These are phyloP conservation scores for Calonectria pteridis DNA, from an alignment of 2,329 filamentous ascomycete genomes.

Conservation along the genomic window DNA sequence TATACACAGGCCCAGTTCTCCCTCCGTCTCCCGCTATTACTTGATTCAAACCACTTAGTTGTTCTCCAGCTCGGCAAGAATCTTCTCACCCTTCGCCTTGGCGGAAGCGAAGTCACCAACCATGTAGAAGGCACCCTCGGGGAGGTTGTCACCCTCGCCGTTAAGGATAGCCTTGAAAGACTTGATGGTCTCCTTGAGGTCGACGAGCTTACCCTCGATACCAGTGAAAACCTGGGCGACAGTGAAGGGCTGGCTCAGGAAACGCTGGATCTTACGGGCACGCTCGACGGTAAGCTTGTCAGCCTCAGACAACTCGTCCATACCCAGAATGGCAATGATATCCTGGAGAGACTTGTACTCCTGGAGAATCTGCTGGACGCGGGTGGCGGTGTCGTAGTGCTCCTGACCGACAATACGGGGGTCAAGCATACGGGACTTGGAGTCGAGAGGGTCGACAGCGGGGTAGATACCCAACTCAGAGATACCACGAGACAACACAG, in stretches of 20 bases:
- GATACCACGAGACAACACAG: conserved; percentile 99
- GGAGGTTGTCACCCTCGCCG: conserved; percentile 95
- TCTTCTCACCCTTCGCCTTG: conserved; percentile 99
- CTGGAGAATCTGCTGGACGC: conserved; percentile 99
- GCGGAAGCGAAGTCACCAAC: conserved; percentile 96
- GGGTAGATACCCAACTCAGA: conserved; percentile 99
- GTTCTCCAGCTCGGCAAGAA: conserved; percentile 91
- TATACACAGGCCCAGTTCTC: conserved; percentile 66
- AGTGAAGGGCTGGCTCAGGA: conserved; percentile 99
- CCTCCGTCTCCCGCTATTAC: conserved; percentile 52
- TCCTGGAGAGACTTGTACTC: conserved; percentile 99
- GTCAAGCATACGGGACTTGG: conserved; percentile 99
- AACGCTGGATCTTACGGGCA: conserved; percentile 99
- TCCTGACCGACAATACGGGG: conserved; percentile 98
- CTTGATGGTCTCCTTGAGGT: conserved; percentile 97
- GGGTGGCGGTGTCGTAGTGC: conserved; percentile 94
- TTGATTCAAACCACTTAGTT: conserved; percentile 58
- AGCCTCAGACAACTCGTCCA: conserved; percentile 99
- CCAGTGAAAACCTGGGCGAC: conserved; percentile 85
- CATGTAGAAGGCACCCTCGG: conserved; percentile 97
- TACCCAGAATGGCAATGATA: conserved; percentile 99
- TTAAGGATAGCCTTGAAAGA: conserved; percentile 98
- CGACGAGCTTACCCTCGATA: conserved; percentile 97
- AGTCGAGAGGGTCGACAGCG: conserved; percentile 99
- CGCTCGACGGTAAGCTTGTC: conserved; percentile 99